Percentiles rank a stretch among this genome's conserved stretches.
phyloP scores from a whole-genome alignment of 805 yeast genomes.

The Metschnikowia hibisci region DNA sequence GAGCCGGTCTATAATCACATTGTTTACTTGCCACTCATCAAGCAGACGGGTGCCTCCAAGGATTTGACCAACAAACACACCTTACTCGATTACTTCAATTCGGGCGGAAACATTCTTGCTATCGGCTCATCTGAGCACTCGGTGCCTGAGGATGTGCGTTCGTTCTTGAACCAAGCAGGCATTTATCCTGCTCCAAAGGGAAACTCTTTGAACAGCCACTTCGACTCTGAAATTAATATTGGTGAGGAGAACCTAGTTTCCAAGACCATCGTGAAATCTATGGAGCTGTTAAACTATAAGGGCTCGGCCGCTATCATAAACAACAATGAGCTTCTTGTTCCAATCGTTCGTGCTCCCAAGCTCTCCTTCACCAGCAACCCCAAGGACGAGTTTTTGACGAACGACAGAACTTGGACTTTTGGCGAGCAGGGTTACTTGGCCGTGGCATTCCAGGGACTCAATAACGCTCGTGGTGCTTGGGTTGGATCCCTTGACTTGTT shows the following conservation, averaged over 20 bases:
- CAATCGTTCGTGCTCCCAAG: constrained; percentile 61
- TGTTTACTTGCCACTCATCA: constrained; percentile 34
- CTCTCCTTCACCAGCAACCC: constrained; percentile 55
- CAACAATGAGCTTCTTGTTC: constrained; percentile 66
- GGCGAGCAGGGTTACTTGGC: constrained; percentile 76
- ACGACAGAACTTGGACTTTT: constrained; percentile 62
- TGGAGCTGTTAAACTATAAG: constrained; percentile 20
- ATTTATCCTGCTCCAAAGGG: constrained; percentile 79
- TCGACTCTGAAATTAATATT: constrained; percentile 38
- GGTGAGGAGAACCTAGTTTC: constrained; percentile 28
- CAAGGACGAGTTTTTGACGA: constrained; percentile 41
- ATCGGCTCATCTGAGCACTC: constrained; percentile 45
- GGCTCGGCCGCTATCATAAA: constrained; percentile 70
- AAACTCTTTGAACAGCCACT: constrained; percentile 62
- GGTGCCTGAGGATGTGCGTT: constrained; percentile 46
- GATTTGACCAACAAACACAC: constrained; percentile 32
- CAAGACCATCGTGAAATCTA: constrained; percentile 16
- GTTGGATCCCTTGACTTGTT: constrained; percentile 65
- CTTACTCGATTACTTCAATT: constrained; percentile 56
- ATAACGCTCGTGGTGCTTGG: constrained; percentile 79
- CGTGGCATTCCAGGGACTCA: constrained; percentile 73
- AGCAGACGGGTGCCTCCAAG: constrained; percentile 31
- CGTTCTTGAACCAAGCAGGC: constrained; percentile 75
- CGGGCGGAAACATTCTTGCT: constrained; percentile 73
- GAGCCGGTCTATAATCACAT: constrained; percentile 26